Evolutionary conservation across 1,139 yeast species (phyloP).

Genomic region (Debaryomyces sp.): DNA sequence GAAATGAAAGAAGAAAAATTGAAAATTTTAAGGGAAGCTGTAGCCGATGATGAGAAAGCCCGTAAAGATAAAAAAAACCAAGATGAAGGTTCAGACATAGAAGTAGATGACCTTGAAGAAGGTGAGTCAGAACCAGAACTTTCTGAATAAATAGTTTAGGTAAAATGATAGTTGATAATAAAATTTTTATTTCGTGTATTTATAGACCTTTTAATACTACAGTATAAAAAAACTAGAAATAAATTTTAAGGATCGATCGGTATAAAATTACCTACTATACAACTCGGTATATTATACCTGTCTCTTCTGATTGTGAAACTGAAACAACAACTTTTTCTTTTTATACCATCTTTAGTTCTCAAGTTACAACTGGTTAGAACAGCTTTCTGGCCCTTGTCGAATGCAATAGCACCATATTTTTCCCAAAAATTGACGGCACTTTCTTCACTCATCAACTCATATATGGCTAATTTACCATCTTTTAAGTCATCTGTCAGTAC

Average conservation of each 20-base stretch:
- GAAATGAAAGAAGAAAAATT: slow-evolving; percentile 78
- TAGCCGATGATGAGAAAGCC: slow-evolving; percentile 64
- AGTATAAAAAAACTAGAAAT: slow-evolving; percentile 10
- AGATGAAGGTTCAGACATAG: slow-evolving; percentile 36
- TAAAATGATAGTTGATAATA: not conserved
- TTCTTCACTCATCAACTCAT: slow-evolving; percentile 94
- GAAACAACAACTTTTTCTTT: slow-evolving; percentile 85
- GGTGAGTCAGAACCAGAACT: slow-evolving; percentile 23
- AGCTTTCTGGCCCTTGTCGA: slow-evolving; percentile 94
- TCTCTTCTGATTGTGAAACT: slow-evolving; percentile 94
- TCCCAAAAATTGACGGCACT: slow-evolving; percentile 99
- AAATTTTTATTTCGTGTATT: slow-evolving; percentile 3
- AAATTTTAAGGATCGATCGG: slow-evolving; percentile 62
- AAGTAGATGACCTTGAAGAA: slow-evolving; percentile 27
- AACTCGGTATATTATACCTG: slow-evolving; percentile 91
- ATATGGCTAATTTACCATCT: slow-evolving; percentile 90
- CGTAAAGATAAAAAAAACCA: slow-evolving; percentile 34
- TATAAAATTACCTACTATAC: slow-evolving; percentile 94
- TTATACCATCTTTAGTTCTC: slow-evolving; percentile 80
- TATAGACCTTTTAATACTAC: slow-evolving; percentile 7
- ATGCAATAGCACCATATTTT: slow-evolving; percentile 94
- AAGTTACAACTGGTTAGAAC: slow-evolving; percentile 90
- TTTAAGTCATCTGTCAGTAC: slow-evolving; percentile 88
- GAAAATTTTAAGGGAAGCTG: slow-evolving; percentile 67
- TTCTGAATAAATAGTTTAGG: slow-evolving; percentile 4